Evolutionary conservation across 345 rosid genomes (phyloP), one percentile per base, ranked within the genome.

Genomic region (Salix suchowensis): DNA sequence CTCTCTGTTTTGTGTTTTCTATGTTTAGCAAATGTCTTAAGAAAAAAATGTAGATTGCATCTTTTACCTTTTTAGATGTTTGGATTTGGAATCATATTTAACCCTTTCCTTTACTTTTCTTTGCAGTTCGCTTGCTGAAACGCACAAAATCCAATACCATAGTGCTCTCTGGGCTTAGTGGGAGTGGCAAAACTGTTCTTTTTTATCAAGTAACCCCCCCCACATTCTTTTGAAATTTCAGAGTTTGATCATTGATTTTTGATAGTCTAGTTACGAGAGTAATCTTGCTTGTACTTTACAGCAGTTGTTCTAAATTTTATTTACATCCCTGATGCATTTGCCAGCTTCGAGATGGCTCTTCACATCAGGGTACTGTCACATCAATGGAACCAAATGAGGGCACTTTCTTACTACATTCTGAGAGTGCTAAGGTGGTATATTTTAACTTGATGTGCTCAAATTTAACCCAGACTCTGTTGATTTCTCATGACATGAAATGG

Each of bases 321-420:
- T 77, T 74, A 69, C 70, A 50, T 76, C 32, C 70, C 68, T 70
- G 65, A 39, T 82, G 80, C 32, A 50, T 77, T 70, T 87, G 76
- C 76, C 86, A 95, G 98, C 97, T 93, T 70, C 92, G 92, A 30
- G 98, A 95, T 87, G 98, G 96, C 60, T 88, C 96, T 62, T 81
- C 91, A 1, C 97, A 93, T 83, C 93, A 85, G 78, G 97, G 94
- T 16, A 90, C 97, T 76, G 98, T 93, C 34, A 93, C 97, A 60
- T 95, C 98, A 8, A 91, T 95, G 98, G 98, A 95, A 78, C 93
- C 94, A 14, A 95, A 93, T 84, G 98, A 95, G 84, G 94, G 89
- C 70, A 89, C 89, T 76, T 95, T 93, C 61, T 71, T 88, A 67
- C 64, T 93, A 40, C 90, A 90, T 86, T 74, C 94, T 67, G 98